Conservation (phyloP, 805 yeast genomes). For the Lipomyces orientalis region DNA sequence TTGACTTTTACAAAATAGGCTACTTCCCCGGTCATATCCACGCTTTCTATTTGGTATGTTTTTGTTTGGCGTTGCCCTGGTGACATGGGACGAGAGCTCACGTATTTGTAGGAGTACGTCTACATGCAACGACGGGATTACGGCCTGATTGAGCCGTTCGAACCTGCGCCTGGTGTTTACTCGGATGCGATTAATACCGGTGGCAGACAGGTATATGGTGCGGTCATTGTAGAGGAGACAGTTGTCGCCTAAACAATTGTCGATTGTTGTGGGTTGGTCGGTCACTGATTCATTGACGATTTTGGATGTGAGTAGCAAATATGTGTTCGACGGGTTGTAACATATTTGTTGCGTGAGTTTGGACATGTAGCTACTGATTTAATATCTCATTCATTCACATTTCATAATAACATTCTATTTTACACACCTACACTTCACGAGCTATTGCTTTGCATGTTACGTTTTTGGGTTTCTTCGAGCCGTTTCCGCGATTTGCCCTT, state of each 20-base stretch:
- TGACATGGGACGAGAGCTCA: neutral
- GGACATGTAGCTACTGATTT: neutral
- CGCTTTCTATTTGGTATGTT: slow-evolving; percentile 32
- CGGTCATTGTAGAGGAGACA: slow-evolving; percentile 31
- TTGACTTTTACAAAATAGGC: slow-evolving; percentile 46
- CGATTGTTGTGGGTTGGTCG: neutral
- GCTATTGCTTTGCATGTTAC: slow-evolving; percentile 4
- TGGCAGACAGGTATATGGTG: slow-evolving; percentile 36
- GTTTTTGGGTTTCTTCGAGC: slow-evolving; percentile 5
- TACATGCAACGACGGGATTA: slow-evolving; percentile 33
- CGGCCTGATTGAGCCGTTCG: slow-evolving; percentile 22
- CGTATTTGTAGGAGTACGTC: slow-evolving; percentile 23
- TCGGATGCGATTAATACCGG: slow-evolving; percentile 34
- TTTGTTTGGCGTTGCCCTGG: neutral
- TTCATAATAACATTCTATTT: neutral
- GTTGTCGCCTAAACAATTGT: neutral
- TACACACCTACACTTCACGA: neutral
- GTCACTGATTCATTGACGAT: neutral
- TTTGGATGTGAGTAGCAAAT: neutral
- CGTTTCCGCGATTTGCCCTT: slow-evolving; percentile 15
- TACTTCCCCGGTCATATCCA: slow-evolving; percentile 60
- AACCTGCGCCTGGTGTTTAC: slow-evolving; percentile 35
- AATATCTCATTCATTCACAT: neutral
- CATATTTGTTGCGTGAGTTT: neutral
- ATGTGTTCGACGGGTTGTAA: neutral